Conservation (phyloP, 768 basidiomycete species). For the Mrakia hoshinonis region DNA sequence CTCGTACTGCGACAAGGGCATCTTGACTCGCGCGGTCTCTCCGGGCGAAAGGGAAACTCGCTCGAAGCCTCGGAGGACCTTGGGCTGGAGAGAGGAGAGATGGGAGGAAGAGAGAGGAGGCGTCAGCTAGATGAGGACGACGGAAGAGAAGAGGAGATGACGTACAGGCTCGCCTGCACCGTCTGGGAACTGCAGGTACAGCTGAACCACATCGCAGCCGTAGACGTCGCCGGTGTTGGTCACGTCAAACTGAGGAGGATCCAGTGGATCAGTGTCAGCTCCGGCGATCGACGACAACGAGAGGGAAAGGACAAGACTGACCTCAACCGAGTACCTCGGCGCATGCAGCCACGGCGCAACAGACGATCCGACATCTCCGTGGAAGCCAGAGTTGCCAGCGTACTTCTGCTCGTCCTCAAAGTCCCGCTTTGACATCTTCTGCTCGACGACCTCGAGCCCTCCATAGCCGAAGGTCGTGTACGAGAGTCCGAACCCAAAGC, state of each 20-base stretch:
- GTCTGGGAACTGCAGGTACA: conserved; percentile 33
- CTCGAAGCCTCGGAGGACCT: conserved; percentile 34
- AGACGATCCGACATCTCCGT: not conserved
- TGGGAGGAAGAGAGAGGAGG: not conserved
- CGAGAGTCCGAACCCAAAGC: conserved; percentile 77
- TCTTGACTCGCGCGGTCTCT: conserved; percentile 37
- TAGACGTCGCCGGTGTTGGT: conserved; percentile 54
- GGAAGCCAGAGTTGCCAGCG: not conserved
- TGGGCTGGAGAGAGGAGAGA: conserved; percentile 26
- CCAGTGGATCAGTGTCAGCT: not conserved
- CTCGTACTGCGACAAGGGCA: conserved; percentile 9
- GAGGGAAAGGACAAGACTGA: no score
- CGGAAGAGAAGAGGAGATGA: no score
- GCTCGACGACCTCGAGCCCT: conserved; percentile 43
- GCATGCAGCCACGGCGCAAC: conserved; percentile 4
- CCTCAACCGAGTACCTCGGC: not conserved
- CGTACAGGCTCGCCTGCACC: conserved; percentile 15
- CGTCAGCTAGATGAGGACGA: not conserved
- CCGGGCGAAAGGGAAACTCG: conserved; percentile 29
- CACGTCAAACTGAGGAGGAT: conserved; percentile 53
- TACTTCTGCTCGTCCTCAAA: conserved; percentile 1
- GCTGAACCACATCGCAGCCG: conserved; percentile 51
- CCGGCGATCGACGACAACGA: not conserved
- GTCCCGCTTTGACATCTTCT: not conserved
- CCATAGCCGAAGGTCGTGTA: conserved; percentile 75